A percentile compares a stretch with the other conserved stretches of the same genome.
These are phyloP conservation scores for Gilbertella persicaria DNA, from an alignment of 371 early-diverging fungal species.

Conservation along the genomic window DNA sequence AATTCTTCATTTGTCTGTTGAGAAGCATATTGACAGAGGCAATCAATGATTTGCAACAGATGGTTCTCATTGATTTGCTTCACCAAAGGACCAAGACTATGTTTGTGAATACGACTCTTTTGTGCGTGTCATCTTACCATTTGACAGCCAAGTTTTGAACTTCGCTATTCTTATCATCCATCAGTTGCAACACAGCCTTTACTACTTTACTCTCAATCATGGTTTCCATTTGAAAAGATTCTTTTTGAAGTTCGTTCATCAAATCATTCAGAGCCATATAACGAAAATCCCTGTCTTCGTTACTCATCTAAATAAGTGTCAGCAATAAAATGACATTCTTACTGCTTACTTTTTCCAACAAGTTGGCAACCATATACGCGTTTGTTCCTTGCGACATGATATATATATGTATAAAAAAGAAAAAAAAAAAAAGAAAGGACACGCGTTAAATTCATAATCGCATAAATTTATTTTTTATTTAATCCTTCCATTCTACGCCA, in stretches of 20 bases:
- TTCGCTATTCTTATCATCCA: conserved; percentile 88
- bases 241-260: conserved; percentile 70
- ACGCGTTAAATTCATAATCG: too few relatives aligned
- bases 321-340: too few relatives aligned
- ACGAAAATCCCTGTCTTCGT: conserved; percentile 89
- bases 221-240: conserved; percentile 63
- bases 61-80: conserved; percentile 70
- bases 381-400: conserved; percentile 51
- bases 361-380: conserved; percentile 65
- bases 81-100: conserved; percentile 77
- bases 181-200: conserved; percentile 68
- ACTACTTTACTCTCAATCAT: conserved; percentile 67
- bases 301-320: conserved; percentile 70
- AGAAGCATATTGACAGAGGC: conserved; percentile 58
- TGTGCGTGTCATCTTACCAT: conserved; percentile 58
- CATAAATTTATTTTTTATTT: too few relatives aligned
- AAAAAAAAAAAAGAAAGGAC: too few relatives aligned
- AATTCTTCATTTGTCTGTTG: conserved; percentile 61
- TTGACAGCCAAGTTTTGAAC: conserved; percentile 93
- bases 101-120: not conserved
- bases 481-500: too few relatives aligned
- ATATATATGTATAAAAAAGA: too few relatives aligned
- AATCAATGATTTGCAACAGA: conserved; percentile 68
- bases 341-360: conserved; percentile 63
- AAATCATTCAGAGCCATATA: conserved; percentile 93